These are phyloP conservation scores for Dioszegia hungarica DNA, from an alignment of 768 basidiomycete genomes.

Conservation along the genomic window DNA sequence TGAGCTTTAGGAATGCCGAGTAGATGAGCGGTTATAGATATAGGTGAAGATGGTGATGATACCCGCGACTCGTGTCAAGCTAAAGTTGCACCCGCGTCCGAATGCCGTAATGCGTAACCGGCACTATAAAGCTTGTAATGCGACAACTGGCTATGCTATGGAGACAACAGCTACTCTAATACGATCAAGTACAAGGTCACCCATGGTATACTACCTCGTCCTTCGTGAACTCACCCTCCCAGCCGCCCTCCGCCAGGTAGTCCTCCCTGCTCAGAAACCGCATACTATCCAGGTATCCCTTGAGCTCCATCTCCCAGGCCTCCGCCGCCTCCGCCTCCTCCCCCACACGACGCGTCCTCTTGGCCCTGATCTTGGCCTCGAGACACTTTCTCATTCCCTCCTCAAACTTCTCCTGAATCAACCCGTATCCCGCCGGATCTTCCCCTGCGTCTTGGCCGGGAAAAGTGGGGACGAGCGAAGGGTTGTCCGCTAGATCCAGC, in stretches of 20 bases:
- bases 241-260: neutral
- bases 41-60: too few species aligned
- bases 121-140: too few species aligned
- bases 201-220: slow-evolving; percentile 10
- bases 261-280: neutral
- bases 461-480: neutral
- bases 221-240: slow-evolving; percentile 7
- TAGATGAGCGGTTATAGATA: too few species aligned
- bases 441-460: neutral
- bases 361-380: neutral
- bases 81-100: too few species aligned
- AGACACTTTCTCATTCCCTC: slow-evolving; percentile 3
- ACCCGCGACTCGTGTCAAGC: too few species aligned
- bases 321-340: neutral
- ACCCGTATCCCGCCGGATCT: neutral
- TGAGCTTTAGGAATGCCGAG: too few species aligned
- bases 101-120: too few species aligned
- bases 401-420: neutral
- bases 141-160: too few species aligned
- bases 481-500: neutral
- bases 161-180: too few species aligned
- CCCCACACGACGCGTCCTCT: neutral
- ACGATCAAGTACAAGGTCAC: neutral
- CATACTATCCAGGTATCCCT: neutral
- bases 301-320: neutral